Evolutionary conservation across 139 green algal species (phyloP), one percentile per base, ranked within the genome.

Genomic region (Nannochloris sp.): DNA sequence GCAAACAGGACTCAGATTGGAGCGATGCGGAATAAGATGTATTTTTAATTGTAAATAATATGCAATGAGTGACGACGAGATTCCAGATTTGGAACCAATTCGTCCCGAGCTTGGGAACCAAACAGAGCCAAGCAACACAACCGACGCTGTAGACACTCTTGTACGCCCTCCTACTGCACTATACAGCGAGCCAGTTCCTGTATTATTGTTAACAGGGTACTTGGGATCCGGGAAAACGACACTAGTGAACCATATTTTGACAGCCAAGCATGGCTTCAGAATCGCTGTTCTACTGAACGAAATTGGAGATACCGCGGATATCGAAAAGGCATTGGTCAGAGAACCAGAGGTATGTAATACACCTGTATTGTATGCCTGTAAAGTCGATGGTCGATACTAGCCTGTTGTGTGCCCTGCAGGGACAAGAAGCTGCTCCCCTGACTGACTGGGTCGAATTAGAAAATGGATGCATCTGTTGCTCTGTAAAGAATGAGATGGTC

Each of bases 401-500:
- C 27, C 4, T 57, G 8, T 15, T 59, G 51, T 24, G 43, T 54
- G 24, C 3, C 34, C 40, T 53, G 46, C 46, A 53, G 46, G 49
- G 72, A 56, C 63, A 63, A 16, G n/a, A 21, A 14, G 68, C 69
- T 10, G 60, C 67, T 2, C 49, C 75, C 57, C 71, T 87, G 36
- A 81, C 87, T 15, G 76, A 96, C 44, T 97, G 88, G 88, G 71
- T 97, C 36, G 83, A 97, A 73, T 78, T 99, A n/a, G 80, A 79
- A 60, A 99, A 99, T 65, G 93, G 93, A 15, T 99, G 93, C 79
- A 79, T 98, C 48, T 99, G 93, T 81, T 99, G 93, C 78, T 90
- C 68, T 40, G 88, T 95, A 8, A 97, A 97, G 70, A 84, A 74
- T 48, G 82, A 93, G 64, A 93, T 99, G 73, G 70, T 99, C 15